Evolutionary conservation across 805 yeast species (phyloP).

Genomic region (Candida pini): DNA sequence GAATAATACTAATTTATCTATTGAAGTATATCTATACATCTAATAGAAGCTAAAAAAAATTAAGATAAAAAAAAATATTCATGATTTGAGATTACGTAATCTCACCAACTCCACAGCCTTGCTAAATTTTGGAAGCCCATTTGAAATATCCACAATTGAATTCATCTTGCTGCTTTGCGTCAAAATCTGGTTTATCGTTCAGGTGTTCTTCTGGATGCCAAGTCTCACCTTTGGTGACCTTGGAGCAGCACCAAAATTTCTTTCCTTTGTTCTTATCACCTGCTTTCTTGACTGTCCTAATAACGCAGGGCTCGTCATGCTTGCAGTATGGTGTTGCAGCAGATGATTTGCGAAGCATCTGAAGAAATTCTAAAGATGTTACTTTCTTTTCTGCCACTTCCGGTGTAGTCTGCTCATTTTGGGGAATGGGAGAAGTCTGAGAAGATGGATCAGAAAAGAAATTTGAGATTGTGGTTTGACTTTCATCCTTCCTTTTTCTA

Average conservation of each 20-base stretch:
- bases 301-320: conserved; percentile 40
- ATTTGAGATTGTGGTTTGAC: conserved; percentile 18
- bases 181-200: not conserved
- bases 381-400: too few relatives aligned
- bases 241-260: conserved; percentile 50
- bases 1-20: too few relatives aligned
- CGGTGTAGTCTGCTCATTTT: too few relatives aligned
- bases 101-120: not conserved
- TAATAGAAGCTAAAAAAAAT: too few relatives aligned
- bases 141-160: conserved; percentile 49
- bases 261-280: conserved; percentile 37
- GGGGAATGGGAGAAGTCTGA: not conserved
- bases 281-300: conserved; percentile 39
- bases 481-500: conserved; percentile 11
- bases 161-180: conserved; percentile 13
- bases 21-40: too few relatives aligned
- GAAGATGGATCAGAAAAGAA: conserved; percentile 19
- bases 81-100: too few relatives aligned
- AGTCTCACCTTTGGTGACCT: conserved; percentile 22
- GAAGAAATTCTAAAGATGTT: conserved; percentile 16
- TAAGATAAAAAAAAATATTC: too few relatives aligned
- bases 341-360: conserved; percentile 12
- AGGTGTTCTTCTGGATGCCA: too few relatives aligned
- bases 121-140: conserved; percentile 34
- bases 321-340: conserved; percentile 36